Conservation (phyloP, 345 rosid species). For the Eucalyptus cladocalyx region DNA sequence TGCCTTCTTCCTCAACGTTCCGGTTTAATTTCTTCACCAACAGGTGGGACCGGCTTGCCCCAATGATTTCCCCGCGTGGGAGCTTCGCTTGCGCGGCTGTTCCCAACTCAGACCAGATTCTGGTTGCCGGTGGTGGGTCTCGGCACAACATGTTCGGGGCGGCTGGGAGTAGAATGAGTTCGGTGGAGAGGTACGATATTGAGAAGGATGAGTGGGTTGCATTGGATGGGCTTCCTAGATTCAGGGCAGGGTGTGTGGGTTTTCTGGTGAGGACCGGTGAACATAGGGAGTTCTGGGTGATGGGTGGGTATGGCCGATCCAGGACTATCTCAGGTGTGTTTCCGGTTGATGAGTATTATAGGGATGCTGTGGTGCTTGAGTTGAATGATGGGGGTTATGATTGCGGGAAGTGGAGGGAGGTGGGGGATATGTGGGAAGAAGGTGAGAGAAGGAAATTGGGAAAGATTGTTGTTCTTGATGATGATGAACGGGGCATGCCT, state of each 20-base stretch:
- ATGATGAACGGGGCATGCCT: constrained; percentile 26
- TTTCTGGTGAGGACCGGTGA: constrained; percentile 32
- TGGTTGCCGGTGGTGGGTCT: constrained; percentile 91
- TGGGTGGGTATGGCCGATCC: constrained; percentile 90
- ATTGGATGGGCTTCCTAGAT: constrained; percentile 55
- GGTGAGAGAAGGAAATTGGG: constrained; percentile 58
- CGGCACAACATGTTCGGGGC: constrained; percentile 74
- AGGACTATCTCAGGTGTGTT: constrained; percentile 69
- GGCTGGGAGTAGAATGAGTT: constrained; percentile 74
- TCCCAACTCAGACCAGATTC: constrained; percentile 29
- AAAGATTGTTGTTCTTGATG: constrained; percentile 58
- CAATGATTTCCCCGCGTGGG: constrained; percentile 83
- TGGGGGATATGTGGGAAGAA: constrained; percentile 78
- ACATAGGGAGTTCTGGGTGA: constrained; percentile 81
- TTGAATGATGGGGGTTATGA: constrained; percentile 9
- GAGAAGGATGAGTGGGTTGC: constrained; percentile 64
- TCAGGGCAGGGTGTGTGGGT: constrained; percentile 85
- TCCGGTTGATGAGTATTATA: constrained; percentile 76
- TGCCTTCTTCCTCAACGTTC: constrained; percentile 53
- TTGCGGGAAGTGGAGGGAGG: constrained; percentile 49
- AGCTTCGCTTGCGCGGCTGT: constrained; percentile 75
- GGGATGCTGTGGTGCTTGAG: constrained; percentile 74
- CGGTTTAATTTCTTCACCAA: constrained; percentile 44
- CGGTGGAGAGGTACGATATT: constrained; percentile 70
- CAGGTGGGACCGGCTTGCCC: constrained; percentile 56